These are phyloP conservation scores for Corchorus olitorius DNA, from an alignment of 345 rosid genomes.

Conservation along the genomic window DNA sequence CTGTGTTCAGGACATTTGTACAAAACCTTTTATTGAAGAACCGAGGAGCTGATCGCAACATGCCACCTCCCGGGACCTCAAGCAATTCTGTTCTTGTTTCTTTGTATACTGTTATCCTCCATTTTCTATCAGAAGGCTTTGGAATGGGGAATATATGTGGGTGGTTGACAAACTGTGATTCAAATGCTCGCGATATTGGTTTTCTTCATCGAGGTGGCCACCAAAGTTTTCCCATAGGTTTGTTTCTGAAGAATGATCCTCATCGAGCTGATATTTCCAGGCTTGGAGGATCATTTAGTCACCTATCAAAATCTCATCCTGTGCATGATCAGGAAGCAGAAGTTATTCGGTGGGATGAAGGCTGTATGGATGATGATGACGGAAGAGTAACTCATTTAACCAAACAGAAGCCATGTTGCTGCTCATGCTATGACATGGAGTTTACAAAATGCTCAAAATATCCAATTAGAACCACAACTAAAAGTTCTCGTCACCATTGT, in stretches of 20 bases:
- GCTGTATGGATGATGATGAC: constrained; percentile 83
- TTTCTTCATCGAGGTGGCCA: constrained; percentile 96
- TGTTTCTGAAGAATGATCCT: constrained; percentile 79
- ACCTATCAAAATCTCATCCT: constrained; percentile 74
- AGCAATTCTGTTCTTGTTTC: constrained; percentile 90
- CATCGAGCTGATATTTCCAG: constrained; percentile 84
- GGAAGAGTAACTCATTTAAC: constrained; percentile 77
- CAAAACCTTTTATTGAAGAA: constrained; percentile 85
- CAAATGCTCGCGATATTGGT: constrained; percentile 52
- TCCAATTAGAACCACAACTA: constrained; percentile 53
- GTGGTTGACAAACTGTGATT: constrained; percentile 58
- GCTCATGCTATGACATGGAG: constrained; percentile 75
- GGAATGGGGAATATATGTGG: constrained; percentile 47
- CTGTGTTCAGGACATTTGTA: constrained; percentile 82
- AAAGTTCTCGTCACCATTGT: constrained; percentile 65
- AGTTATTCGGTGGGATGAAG: constrained; percentile 93
- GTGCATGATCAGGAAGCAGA: constrained; percentile 66
- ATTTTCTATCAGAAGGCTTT: constrained; percentile 93
- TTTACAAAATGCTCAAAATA: constrained; percentile 61
- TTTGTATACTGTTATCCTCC: constrained; percentile 78
- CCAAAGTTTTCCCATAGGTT: constrained; percentile 75
- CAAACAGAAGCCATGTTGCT: constrained; percentile 87
- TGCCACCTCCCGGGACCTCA: constrained; percentile 81
- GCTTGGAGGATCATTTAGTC: constrained; percentile 91
- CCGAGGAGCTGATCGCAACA: constrained; percentile 80